Percentiles rank a stretch among this genome's conserved stretches.
Conservation (phyloP, 306 rosid species). For the Castanopsis chinensis region DNA sequence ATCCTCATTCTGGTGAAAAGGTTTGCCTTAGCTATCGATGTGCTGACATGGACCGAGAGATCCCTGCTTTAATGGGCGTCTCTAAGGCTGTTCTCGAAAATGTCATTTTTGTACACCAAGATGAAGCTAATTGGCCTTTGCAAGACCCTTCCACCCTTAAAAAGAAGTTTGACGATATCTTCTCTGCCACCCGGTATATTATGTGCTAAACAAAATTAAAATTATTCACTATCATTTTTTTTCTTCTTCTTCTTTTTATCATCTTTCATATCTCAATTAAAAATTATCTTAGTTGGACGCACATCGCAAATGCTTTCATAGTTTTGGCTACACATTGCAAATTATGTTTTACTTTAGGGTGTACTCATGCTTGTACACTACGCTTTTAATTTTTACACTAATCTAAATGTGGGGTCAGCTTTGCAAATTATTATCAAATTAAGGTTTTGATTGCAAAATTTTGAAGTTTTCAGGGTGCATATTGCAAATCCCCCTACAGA, state of each 20-base stretch:
- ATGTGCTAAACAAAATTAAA: not conserved
- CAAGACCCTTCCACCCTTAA: conserved; percentile 95
- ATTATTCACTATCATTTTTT: no score
- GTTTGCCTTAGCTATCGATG: conserved; percentile 95
- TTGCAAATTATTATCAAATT: no score
- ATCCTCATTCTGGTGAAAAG: conserved; percentile 94
- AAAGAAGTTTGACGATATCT: conserved; percentile 93
- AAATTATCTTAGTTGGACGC: no score
- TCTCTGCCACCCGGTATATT: conserved; percentile 85
- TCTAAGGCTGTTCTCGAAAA: conserved; percentile 93
- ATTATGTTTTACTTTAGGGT: no score
- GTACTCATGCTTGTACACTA: no score
- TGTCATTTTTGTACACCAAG: conserved; percentile 93
- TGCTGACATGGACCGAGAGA: conserved; percentile 91
- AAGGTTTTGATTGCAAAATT: no score
- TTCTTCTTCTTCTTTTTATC: not conserved
- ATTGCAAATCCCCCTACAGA: no score
- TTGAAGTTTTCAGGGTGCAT: no score
- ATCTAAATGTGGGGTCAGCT: no score
- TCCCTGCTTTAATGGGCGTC: conserved; percentile 95
- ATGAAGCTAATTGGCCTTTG: conserved; percentile 99
- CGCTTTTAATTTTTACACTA: no score
- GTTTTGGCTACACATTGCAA: no score
- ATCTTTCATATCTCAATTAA: not conserved
- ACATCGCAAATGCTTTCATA: no score